Percentiles rank a stretch among this genome's conserved stretches.
Conservation (phyloP, 1,284 basidiomycete species). For the Cryptococcus neoformans region DNA sequence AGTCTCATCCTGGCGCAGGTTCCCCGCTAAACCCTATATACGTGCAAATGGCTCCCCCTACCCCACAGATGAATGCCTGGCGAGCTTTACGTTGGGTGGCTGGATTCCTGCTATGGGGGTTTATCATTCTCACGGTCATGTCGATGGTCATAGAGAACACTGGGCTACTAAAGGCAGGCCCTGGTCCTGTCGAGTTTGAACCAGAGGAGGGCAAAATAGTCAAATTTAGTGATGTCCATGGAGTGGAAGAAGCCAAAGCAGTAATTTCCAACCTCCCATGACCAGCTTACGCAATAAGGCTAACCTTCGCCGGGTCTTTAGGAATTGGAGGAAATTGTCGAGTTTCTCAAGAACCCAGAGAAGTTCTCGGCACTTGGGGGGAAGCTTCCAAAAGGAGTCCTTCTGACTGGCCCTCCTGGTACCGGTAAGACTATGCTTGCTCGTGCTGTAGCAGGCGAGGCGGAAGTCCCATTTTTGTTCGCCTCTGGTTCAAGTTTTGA, state of each 20-base stretch:
- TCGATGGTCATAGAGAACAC: conserved; percentile 88
- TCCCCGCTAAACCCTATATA: conserved; percentile 43
- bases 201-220: conserved; percentile 63
- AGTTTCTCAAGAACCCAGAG: conserved; percentile 83
- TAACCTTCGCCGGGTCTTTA: not conserved
- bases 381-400: conserved; percentile 84
- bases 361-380: conserved; percentile 85
- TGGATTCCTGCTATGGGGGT: conserved; percentile 37
- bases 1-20: conserved; percentile 19
- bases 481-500: conserved; percentile 85
- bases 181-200: conserved; percentile 56
- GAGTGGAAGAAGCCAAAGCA: conserved; percentile 89
- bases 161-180: conserved; percentile 82
- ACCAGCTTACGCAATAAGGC: not conserved
- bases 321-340: conserved; percentile 88
- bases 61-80: conserved; percentile 30
- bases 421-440: conserved; percentile 90
- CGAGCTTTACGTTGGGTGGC: conserved; percentile 33
- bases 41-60: conserved; percentile 38
- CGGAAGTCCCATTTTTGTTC: conserved; percentile 64
- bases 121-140: conserved; percentile 68
- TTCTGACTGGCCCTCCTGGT: conserved; percentile 80
- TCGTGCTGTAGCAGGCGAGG: conserved; percentile 93
- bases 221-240: conserved; percentile 90
- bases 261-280: conserved; percentile 46